A percentile compares a stretch with the other conserved stretches of the same genome.
These are phyloP conservation scores for Evansstolkia leycettana DNA, from an alignment of 495 filamentous ascomycete species.

Conservation along the genomic window DNA sequence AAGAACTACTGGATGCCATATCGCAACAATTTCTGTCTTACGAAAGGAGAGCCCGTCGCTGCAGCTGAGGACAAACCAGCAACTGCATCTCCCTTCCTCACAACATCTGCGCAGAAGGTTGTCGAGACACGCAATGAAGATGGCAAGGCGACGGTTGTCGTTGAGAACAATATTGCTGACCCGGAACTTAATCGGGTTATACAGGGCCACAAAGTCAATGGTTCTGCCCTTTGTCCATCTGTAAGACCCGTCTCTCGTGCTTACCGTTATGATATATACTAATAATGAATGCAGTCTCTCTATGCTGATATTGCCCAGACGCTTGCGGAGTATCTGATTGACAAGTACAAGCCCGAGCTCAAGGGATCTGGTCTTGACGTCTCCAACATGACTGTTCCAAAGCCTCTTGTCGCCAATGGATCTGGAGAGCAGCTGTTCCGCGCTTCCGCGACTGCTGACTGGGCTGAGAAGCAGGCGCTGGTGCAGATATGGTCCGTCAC, in stretches of 20 bases:
- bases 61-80: constrained; percentile 11
- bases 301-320: constrained; percentile 74
- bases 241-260: constrained; percentile 27
- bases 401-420: constrained; percentile 46
- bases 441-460: constrained; percentile 29
- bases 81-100: constrained; percentile 25
- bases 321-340: constrained; percentile 54
- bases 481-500: constrained; percentile 15
- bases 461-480: constrained; percentile 18
- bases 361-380: constrained; percentile 39
- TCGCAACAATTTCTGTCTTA: constrained; percentile 42
- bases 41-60: constrained; percentile 27
- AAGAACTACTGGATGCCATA: constrained; percentile 82
- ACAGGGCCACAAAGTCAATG: constrained; percentile 64
- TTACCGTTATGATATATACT: constrained; percentile 1
- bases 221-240: constrained; percentile 41
- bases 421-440: constrained; percentile 22
- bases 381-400: constrained; percentile 47
- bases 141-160: constrained; percentile 41
- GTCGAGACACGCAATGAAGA: constrained; percentile 43
- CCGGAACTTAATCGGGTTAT: constrained; percentile 48
- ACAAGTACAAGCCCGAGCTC: constrained; percentile 39
- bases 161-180: constrained; percentile 54
- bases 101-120: constrained; percentile 35
- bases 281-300: constrained; percentile 30